Percentiles rank a stretch among this genome's conserved stretches.
phyloP scores from a whole-genome alignment of 2,329 filamentous ascomycete genomes.

The Aspergillus pseudoglaucus region DNA sequence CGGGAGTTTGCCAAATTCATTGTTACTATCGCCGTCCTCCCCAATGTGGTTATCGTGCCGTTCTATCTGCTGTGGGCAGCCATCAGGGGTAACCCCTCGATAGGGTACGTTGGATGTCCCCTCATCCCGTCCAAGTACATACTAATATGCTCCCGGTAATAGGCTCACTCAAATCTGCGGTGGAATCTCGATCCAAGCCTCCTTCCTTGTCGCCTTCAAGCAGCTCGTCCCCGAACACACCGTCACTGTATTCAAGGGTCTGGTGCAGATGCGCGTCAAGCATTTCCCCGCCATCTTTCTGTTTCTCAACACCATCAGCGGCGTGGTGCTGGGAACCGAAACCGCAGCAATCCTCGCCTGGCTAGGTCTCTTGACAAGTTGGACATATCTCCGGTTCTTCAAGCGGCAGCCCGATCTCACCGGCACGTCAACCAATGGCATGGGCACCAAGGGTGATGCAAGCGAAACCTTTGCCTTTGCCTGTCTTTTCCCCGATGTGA shows the following conservation, averaged over 20 bases:
- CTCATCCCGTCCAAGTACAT: not conserved
- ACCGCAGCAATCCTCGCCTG: conserved; percentile 73
- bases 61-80: conserved; percentile 68
- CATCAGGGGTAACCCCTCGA: conserved; percentile 44
- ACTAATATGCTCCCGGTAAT: conserved; percentile 14
- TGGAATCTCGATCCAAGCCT: conserved; percentile 80
- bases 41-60: conserved; percentile 69
- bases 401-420: conserved; percentile 57
- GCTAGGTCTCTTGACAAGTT: conserved; percentile 78
- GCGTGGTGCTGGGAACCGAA: conserved; percentile 59
- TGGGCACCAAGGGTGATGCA: conserved; percentile 72
- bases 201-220: conserved; percentile 94
- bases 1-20: conserved; percentile 89
- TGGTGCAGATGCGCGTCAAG: conserved; percentile 82
- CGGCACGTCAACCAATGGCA: conserved; percentile 47
- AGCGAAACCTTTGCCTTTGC: conserved; percentile 95
- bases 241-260: conserved; percentile 81
- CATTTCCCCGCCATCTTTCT: conserved; percentile 71
- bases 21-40: conserved; percentile 66
- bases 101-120: conserved; percentile 28
- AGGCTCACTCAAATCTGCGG: conserved; percentile 80
- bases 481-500: conserved; percentile 83
- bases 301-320: conserved; percentile 62
- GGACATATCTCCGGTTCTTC: conserved; percentile 95
- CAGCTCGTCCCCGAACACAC: conserved; percentile 97